Evolutionary conservation across 768 basidiomycete species (phyloP).

Genomic region (Porpolomopsis calyptriformis): DNA sequence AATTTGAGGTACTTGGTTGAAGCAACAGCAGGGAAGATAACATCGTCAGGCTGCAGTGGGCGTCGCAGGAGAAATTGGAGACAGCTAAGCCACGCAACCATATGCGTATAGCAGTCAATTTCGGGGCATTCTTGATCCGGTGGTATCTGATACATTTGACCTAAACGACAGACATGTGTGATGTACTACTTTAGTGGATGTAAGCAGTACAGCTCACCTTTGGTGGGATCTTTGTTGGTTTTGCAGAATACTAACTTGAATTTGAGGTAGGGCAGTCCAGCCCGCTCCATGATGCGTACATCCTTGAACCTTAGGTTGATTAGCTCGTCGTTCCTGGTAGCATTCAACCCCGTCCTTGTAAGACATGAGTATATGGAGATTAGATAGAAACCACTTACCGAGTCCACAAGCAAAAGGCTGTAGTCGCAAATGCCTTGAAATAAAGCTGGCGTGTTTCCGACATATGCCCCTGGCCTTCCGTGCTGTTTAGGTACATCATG

Average conservation of each 20-base stretch:
- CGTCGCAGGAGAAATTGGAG: slow-evolving; percentile 8
- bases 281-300: slow-evolving; percentile 6
- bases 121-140: slow-evolving; percentile 10
- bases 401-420: slow-evolving; percentile 13
- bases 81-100: slow-evolving; percentile 8
- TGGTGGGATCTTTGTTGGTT: slow-evolving; percentile 16
- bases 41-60: slow-evolving; percentile 10
- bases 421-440: slow-evolving; percentile 14
- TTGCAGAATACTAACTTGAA: slow-evolving; percentile 14
- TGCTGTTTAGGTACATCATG: slow-evolving; percentile 3
- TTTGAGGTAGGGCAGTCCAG: slow-evolving; percentile 8
- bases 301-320: slow-evolving; percentile 11
- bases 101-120: slow-evolving; percentile 14
- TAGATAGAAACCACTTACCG: background rate
- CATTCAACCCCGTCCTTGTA: no score
- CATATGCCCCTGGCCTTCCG: background rate
- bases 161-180: slow-evolving; percentile 1
- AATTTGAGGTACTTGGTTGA: slow-evolving; percentile 16
- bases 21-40: slow-evolving; percentile 16
- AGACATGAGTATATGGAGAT: background rate
- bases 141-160: slow-evolving; percentile 9
- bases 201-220: slow-evolving; percentile 7
- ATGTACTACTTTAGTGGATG: background rate
- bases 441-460: slow-evolving; percentile 3
- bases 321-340: slow-evolving; percentile 13